phyloP scores from a whole-genome alignment of 352 stramenopile genomes.

The Globisporangium cystogenes region DNA sequence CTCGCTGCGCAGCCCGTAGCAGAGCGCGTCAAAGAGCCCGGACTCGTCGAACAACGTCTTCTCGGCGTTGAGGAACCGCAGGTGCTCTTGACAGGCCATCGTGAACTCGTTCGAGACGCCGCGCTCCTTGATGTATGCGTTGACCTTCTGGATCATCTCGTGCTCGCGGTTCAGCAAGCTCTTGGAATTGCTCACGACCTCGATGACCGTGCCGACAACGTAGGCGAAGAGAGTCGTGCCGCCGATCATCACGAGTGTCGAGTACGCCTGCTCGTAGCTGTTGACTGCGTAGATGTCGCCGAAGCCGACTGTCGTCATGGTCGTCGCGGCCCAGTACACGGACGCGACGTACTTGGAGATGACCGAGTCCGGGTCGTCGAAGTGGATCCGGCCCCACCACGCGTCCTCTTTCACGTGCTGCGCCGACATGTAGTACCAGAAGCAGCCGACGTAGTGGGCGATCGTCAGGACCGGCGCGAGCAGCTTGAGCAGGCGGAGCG shows the following conservation, averaged over 20 bases:
- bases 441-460: slow-evolving; percentile 75
- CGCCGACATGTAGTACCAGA: slow-evolving; percentile 80
- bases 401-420: slow-evolving; percentile 28
- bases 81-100: slow-evolving; percentile 63
- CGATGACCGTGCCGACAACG: slow-evolving; percentile 76
- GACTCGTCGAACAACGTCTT: slow-evolving; percentile 68
- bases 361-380: slow-evolving; percentile 48
- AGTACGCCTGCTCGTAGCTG: slow-evolving; percentile 62
- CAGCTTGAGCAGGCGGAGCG: slow-evolving; percentile 71
- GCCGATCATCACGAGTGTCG: slow-evolving; percentile 78
- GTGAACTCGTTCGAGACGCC: slow-evolving; percentile 66
- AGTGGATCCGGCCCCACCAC: slow-evolving; percentile 52
- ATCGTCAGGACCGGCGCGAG: slow-evolving; percentile 62
- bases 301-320: slow-evolving; percentile 86
- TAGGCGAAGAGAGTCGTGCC: slow-evolving; percentile 81
- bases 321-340: slow-evolving; percentile 84
- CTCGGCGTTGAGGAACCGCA: slow-evolving; percentile 62
- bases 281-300: slow-evolving; percentile 79
- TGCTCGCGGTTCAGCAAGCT: slow-evolving; percentile 70
- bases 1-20: slow-evolving; percentile 58
- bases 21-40: slow-evolving; percentile 55
- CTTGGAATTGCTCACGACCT: slow-evolving; percentile 77
- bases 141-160: slow-evolving; percentile 61
- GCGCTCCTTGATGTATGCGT: slow-evolving; percentile 77
- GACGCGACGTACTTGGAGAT: slow-evolving; percentile 75